Evolutionary conservation across 129 eudicot species (phyloP), one percentile per base, ranked within the genome.

Genomic region (Tagetes patula): DNA sequence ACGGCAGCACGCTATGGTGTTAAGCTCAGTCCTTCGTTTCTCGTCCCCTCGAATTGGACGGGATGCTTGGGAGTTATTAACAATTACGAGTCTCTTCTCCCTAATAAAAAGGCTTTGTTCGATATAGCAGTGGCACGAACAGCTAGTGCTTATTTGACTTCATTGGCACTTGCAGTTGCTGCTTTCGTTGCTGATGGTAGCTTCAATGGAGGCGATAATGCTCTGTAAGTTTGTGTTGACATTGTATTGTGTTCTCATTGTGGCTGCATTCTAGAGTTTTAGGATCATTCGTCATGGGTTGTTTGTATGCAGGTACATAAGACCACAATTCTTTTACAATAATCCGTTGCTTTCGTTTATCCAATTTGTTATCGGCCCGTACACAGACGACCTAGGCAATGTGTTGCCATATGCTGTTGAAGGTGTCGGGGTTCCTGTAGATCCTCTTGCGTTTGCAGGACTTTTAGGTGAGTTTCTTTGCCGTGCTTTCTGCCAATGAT

Each of bases 381-480:
- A 90, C 75, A 78, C 96, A 0, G 99, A 95, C 71, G 97, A 90
- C 54, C 87, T 95, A 36, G 99, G 97, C 45, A 91, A 95, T 27
- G 97, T 95, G 63, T 80, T 95, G 50, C 99, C 99, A 52, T 83
- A 90, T 61, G 99, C 99, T 3, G 97, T 95, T 58, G 99, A 95
- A 82, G 99, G 97, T 5, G 95, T 90, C 8, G 99, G 99, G 77
- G 99, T 95, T 9, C 99, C 99, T 3, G 96, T 91, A 33, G 97
- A 95, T 76, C 99, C 99, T 40, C 99, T 95, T 72, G 97, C 99
- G 46, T 95, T 95, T 85, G 99, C 99, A 5, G 99, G 99, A 40
- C 91, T 95, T 48, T 74, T 95, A 74, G 99, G 99, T 95, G 38
- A 80, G 91, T 75, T 45, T 74, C 67, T 20, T 10, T 67, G 48